Evolutionary conservation across 2,329 filamentous ascomycete genomes (phyloP).

Genomic region (Stromatinia cepivora): DNA sequence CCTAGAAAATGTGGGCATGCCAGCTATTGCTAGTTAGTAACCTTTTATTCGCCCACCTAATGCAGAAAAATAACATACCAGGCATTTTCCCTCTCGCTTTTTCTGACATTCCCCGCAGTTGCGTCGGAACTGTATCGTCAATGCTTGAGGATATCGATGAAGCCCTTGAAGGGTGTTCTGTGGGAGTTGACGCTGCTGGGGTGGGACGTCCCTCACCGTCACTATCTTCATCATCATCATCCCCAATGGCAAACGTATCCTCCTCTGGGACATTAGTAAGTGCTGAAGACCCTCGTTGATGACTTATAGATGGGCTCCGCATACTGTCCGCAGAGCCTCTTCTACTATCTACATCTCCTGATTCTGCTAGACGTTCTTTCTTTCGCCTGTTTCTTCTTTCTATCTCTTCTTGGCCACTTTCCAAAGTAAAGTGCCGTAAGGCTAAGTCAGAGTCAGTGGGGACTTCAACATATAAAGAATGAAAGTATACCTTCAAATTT

Average conservation of each 20-base stretch:
- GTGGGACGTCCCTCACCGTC: conserved; percentile 54
- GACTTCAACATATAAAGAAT: conserved; percentile 18
- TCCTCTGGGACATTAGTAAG: conserved; percentile 74
- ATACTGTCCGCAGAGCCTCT: conserved; percentile 66
- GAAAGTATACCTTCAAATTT: conserved; percentile 63
- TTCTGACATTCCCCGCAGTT: conserved; percentile 91
- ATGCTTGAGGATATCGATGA: conserved; percentile 66
- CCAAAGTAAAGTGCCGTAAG: conserved; percentile 82
- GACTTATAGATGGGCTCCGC: conserved; percentile 59
- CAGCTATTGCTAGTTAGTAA: conserved; percentile 49
- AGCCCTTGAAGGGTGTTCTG: conserved; percentile 61
- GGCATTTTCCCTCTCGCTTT: conserved; percentile 97
- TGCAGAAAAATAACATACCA: conserved; percentile 30
- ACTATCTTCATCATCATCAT: conserved; percentile 65
- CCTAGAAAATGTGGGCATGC: conserved; percentile 77
- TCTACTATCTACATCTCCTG: conserved; percentile 46
- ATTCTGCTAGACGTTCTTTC: conserved; percentile 60
- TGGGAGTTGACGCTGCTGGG: conserved; percentile 63
- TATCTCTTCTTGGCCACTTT: conserved; percentile 89
- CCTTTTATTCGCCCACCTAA: background rate
- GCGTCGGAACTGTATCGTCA: conserved; percentile 79
- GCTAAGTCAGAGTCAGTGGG: conserved; percentile 44
- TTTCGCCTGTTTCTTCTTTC: conserved; percentile 72
- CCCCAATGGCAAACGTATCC: conserved; percentile 86
- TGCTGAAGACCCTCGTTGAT: conserved; percentile 54